Base-by-base conservation (phyloP, 306 rosid species). In the Cercis canadensis region DNA sequence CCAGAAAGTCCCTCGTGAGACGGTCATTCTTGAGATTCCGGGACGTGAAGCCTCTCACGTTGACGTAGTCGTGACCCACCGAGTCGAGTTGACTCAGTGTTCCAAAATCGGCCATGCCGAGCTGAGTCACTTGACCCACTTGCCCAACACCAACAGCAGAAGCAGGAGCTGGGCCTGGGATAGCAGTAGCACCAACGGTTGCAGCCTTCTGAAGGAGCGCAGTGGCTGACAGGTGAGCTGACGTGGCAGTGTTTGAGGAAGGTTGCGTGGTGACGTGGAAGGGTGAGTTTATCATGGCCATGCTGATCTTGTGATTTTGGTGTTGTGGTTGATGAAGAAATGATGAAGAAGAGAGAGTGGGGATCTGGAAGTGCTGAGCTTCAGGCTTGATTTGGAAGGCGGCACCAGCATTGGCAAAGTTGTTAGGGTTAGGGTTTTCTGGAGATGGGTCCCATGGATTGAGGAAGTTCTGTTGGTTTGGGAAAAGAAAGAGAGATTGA, bases 201-300 rank as follows among this genome's bases (percentile, higher is more conserved):
- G 99, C 95, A 19, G 96, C 99, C 82, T 87, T 91, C 61, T 89
- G 96, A 62, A 94, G 99, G 11, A 94, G 85, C 3, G 96, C 96
- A 16, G 99, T 91, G 73, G 99, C 92, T 7, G 99, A 94, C 29
- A 91, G 86, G 77, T 93, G 90, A 3, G 92, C 70, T 49, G 93
- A 82, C 60, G 78, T 81, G 87, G 87, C 62, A 2, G 80, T 5
- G 31, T 51, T 76, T 54, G 86, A 44, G 44, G 46, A 36, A n/a
- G 62, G 58, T 19, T 59, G 82, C 2, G 74, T 7, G 75, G 79
- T 64, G 65, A 78, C 78, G 44, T 82, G 85, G 63, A 74, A 77
- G 64, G 85, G 87, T 31, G 91, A 66, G 72, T 73, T 32, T 33
- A 83, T 78, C 63, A 91, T 67, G 67, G 37, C 2, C 3, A 24